Conservation (phyloP, 495 filamentous ascomycete species). For the Aspergillus funiculosus region DNA sequence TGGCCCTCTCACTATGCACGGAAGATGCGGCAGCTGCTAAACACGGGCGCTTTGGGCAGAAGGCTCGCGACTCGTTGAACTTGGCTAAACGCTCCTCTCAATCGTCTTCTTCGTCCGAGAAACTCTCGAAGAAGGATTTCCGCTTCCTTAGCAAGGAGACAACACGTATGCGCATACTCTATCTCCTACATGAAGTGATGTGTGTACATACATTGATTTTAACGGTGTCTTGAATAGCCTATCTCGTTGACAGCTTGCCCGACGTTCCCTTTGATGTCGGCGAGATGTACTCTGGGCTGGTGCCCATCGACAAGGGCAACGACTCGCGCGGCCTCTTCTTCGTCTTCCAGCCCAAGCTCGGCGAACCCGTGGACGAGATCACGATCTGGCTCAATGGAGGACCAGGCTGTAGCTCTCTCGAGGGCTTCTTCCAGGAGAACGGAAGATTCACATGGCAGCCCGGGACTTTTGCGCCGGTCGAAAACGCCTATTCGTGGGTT, state of each 20-base stretch:
- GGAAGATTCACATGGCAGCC: conserved; percentile 58
- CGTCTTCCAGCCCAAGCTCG: conserved; percentile 45
- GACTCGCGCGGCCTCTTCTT: conserved; percentile 47
- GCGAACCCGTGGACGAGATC: conserved; percentile 56
- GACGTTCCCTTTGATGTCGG: conserved; percentile 69
- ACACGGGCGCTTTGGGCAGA: conserved; percentile 39
- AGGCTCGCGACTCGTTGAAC: conserved; percentile 77
- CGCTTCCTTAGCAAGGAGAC: conserved; percentile 37
- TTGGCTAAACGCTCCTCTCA: conserved; percentile 73
- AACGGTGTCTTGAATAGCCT: conserved; percentile 29
- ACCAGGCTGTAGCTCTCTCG: conserved; percentile 61
- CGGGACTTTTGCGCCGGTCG: conserved; percentile 51
- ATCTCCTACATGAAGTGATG: not conserved
- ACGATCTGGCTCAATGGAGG: conserved; percentile 71
- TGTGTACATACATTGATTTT: not conserved
- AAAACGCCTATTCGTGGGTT: conserved; percentile 62
- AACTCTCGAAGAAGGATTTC: conserved; percentile 22
- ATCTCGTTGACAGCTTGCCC: conserved; percentile 61
- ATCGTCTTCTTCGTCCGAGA: conserved; percentile 23
- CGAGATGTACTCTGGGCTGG: conserved; percentile 67
- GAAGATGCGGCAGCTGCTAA: conserved; percentile 23
- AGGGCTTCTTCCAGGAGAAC: conserved; percentile 62
- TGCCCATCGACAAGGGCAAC: conserved; percentile 60
- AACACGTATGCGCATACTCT: conserved; percentile 22
- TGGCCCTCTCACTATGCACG: conserved; percentile 26